These are phyloP conservation scores for Artemisia annua DNA, from an alignment of 129 eudicot species.

Conservation along the genomic window DNA sequence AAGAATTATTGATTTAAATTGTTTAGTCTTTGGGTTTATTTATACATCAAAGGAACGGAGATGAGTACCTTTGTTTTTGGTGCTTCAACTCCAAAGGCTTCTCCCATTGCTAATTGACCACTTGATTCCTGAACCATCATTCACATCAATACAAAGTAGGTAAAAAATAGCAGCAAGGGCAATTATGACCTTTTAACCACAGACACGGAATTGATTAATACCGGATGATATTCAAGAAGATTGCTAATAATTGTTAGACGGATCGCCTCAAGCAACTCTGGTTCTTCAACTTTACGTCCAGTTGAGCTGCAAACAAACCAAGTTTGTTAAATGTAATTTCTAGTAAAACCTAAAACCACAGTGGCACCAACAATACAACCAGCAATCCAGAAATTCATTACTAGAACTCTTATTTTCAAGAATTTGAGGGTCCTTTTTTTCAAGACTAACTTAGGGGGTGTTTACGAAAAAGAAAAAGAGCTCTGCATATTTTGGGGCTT, in stretches of 20 bases:
- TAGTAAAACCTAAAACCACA: background rate
- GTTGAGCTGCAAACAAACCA: conserved; percentile 56
- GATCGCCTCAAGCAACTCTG: conserved; percentile 92
- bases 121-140: conserved; percentile 78
- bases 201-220: conserved; percentile 24
- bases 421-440: no score
- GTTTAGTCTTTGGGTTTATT: background rate
- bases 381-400: no score
- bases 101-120: conserved; percentile 89
- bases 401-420: no score
- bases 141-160: conserved; percentile 12
- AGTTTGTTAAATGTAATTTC: no score
- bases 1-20: background rate
- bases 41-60: background rate
- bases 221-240: conserved; percentile 93
- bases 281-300: conserved; percentile 94
- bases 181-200: background rate
- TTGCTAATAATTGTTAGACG: conserved; percentile 93
- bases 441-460: no score
- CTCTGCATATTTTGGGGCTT: no score
- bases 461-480: no score
- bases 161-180: background rate
- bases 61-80: conserved; percentile 50
- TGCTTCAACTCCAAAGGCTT: conserved; percentile 73
- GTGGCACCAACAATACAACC: no score